Evolutionary conservation across 2,329 filamentous ascomycete genomes (phyloP), one percentile per base, ranked within the genome.

Genomic region (Microcyclospora tardicrescens): DNA sequence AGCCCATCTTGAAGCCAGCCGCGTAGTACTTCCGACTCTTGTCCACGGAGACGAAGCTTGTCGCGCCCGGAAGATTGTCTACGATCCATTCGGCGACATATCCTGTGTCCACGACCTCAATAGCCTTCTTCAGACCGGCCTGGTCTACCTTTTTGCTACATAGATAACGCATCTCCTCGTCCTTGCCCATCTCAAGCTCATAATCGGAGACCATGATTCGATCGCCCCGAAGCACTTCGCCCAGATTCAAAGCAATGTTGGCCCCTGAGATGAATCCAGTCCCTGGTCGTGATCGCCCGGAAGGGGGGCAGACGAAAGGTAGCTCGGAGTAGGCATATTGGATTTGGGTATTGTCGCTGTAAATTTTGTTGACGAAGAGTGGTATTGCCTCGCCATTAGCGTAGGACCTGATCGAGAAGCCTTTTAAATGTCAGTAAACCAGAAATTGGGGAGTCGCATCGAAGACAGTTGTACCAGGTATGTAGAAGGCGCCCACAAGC

Each of bases 81-180:
- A 91, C 81, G 49, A 93, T 93, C 86, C 85, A 93, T 61, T 93
- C 85, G 2, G 79, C 79, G n/a, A 91, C 77, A 58, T 91, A 93
- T 28, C 81, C 83, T 38, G 86, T 74, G 43, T 72, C 73, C 30
- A 93, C 79, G 53, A 93, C 64, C 44, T 86, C 69, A 49, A 73
- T 74, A 4, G 82, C 81, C 56, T 76, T 73, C 50, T 72, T 70
- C 41, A 93, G 60, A 34, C 79, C 80, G 34, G 68, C 67, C 30
- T 74, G 70, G 45, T 73, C 72, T 12, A 91, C 67, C 39, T 79
- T 70, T 36, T 71, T 71, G 29, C 72, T 80, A 63, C 86, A 91
- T 10, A 93, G 71, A 50, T 78, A 72, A 44, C 72, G 75, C 50
- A 81, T 86, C 52, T 81, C 69, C 39, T 78, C 72, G 53, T 93